phyloP scores from a whole-genome alignment of 345 rosid species.

The Camelina laxa region DNA sequence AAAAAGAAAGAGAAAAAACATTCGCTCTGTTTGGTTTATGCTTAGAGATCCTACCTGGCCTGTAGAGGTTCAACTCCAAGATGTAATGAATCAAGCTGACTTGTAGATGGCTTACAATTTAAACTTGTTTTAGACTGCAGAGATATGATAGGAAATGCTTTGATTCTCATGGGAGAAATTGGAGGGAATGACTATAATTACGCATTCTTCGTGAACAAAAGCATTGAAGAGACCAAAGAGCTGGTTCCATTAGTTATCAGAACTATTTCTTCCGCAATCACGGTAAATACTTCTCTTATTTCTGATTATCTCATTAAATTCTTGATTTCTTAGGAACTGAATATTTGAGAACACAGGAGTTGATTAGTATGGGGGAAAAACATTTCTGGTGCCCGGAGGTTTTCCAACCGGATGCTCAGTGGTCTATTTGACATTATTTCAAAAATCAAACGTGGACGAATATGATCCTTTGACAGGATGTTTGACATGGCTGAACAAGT shows the following conservation, averaged over 20 bases:
- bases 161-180: slow-evolving; percentile 65
- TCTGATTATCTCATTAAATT: neutral
- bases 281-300: slow-evolving; percentile 36
- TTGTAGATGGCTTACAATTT: neutral
- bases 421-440: slow-evolving; percentile 35
- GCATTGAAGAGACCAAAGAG: slow-evolving; percentile 32
- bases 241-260: slow-evolving; percentile 48
- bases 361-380: slow-evolving; percentile 51
- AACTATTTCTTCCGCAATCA: slow-evolving; percentile 46
- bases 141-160: slow-evolving; percentile 42
- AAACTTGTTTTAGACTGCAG: slow-evolving; percentile 31
- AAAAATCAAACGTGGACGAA: slow-evolving; percentile 36
- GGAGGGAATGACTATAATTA: slow-evolving; percentile 63
- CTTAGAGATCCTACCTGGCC: neutral
- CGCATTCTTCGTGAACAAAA: slow-evolving; percentile 24
- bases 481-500: slow-evolving; percentile 49
- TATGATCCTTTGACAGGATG: slow-evolving; percentile 55
- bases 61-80: neutral
- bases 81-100: slow-evolving; percentile 3
- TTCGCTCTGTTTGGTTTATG: slow-evolving; percentile 16
- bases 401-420: slow-evolving; percentile 52
- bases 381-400: slow-evolving; percentile 56
- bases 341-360: slow-evolving; percentile 36
- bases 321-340: neutral
- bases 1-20: too few relatives aligned